Base-by-base conservation (phyloP, 192 early-diverging fungal species). In the Piromyces sp. region DNA sequence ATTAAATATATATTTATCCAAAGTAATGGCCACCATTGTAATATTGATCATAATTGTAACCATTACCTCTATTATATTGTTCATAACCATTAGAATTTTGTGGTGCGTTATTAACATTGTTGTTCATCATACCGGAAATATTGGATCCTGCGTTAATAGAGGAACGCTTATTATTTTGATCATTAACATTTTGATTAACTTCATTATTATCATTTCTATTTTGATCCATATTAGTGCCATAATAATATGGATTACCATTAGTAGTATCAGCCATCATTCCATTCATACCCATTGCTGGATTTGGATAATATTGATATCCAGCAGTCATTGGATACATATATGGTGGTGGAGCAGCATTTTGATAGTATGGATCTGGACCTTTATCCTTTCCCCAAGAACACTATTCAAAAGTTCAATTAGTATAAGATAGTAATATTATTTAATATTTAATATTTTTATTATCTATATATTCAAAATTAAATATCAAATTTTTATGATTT, bases 381-480 rank as follows among this genome's bases (percentile, higher is more conserved):
- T 93, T 88, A 83, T 95, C 94, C 87, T 94, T 95, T 82, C 95
- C 95, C 95, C 95, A 96, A 29, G 95, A 95, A 86, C 92, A 90
- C 89, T 88, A 79, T 80, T 79, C 5, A 80, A 28, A 68, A 81
- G 14, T 30, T 58, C 13, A 81, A 81, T 1, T 31, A 81, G 31
- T 6, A 33, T 33, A 33, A 33, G 9, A 33, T 33, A 33, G 31
- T 6, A 33, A 33, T n/a, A n/a, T n/a, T n/a, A 33, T 33, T 33
- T 33, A 33, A 33, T 33, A 33, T 33, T 33, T 33, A n/a, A n/a
- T n/a, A n/a, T n/a, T n/a, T n/a, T n/a, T n/a, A n/a, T n/a, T n/a
- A n/a, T n/a, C n/a, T n/a, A n/a, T n/a, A n/a, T n/a, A n/a, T n/a
- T n/a, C n/a, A n/a, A n/a, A n/a, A n/a, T n/a, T 58, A 81, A 16